These are phyloP conservation scores for Eucalyptus guilfoylei DNA, from an alignment of 345 rosid species.

Conservation along the genomic window DNA sequence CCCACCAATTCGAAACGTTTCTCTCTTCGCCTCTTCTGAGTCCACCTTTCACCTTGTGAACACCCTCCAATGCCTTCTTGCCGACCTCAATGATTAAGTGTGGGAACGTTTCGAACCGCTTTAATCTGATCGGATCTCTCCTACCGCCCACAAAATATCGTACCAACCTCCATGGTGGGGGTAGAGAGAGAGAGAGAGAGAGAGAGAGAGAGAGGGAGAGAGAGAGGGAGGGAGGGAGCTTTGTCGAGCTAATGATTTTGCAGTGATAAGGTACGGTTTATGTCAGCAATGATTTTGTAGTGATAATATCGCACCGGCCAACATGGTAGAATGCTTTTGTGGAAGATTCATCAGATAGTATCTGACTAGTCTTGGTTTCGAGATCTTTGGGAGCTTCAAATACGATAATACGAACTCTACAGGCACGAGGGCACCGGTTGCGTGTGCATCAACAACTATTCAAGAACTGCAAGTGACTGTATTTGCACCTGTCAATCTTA, in stretches of 20 bases:
- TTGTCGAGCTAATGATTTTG: neutral
- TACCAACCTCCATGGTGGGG: neutral
- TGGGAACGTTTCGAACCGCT: neutral
- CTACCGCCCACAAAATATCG: neutral
- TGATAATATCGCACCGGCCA: too few relatives aligned
- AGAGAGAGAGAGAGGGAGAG: neutral
- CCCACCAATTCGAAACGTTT: neutral
- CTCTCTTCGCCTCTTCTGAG: neutral
- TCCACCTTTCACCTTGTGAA: neutral
- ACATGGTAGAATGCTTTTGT: too few relatives aligned
- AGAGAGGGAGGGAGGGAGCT: neutral
- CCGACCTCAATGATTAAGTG: neutral
- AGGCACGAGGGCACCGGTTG: neutral
- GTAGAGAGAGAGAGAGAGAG: neutral
- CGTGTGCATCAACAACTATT: too few relatives aligned
- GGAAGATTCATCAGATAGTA: too few relatives aligned
- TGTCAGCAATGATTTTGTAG: neutral
- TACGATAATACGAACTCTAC: neutral
- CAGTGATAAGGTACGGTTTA: neutral
- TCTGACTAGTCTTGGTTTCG: neutral
- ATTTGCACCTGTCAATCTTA: neutral
- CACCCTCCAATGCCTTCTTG: neutral
- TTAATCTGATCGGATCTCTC: neutral
- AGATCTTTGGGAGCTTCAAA: neutral
- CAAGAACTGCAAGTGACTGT: too few relatives aligned